phyloP scores from a whole-genome alignment of 331 rosid genomes.

The Acacia concinna region DNA sequence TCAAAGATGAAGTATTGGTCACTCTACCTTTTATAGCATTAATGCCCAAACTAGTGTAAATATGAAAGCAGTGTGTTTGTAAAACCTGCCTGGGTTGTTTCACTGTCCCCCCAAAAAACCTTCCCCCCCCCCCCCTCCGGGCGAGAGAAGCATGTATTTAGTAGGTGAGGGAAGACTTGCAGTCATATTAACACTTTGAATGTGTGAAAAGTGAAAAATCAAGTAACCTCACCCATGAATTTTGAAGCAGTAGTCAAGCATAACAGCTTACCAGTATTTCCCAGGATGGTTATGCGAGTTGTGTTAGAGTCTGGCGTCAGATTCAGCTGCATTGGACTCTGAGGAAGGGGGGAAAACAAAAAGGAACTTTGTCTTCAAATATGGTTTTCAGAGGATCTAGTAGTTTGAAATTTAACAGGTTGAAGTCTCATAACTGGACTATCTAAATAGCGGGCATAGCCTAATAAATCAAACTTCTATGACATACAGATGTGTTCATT shows the following conservation, averaged over 20 bases:
- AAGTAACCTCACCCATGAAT: neutral
- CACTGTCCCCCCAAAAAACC: constrained; percentile 9
- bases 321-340: constrained; percentile 63
- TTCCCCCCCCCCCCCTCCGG: neutral
- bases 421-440: neutral
- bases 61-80: neutral
- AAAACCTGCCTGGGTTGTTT: neutral
- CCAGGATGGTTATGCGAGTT: constrained; percentile 75
- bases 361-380: constrained; percentile 23
- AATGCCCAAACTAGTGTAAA: constrained; percentile 7
- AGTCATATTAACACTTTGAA: neutral
- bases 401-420: constrained; percentile 14
- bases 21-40: neutral
- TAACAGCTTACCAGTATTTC: constrained; percentile 73
- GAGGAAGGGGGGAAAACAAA: constrained; percentile 1
- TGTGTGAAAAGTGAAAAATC: neutral
- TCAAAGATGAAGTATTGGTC: constrained; percentile 19
- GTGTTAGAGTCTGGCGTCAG: constrained; percentile 66
- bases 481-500: constrained; percentile 9
- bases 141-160: neutral
- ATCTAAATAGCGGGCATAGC: constrained; percentile 16
- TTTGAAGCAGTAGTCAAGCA: constrained; percentile 10
- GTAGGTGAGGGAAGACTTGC: neutral
- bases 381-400: constrained; percentile 7
- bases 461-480: constrained; percentile 25